Evolutionary conservation across 179 eudicot genomes (phyloP).

Genomic region (Vitellaria paradoxa): DNA sequence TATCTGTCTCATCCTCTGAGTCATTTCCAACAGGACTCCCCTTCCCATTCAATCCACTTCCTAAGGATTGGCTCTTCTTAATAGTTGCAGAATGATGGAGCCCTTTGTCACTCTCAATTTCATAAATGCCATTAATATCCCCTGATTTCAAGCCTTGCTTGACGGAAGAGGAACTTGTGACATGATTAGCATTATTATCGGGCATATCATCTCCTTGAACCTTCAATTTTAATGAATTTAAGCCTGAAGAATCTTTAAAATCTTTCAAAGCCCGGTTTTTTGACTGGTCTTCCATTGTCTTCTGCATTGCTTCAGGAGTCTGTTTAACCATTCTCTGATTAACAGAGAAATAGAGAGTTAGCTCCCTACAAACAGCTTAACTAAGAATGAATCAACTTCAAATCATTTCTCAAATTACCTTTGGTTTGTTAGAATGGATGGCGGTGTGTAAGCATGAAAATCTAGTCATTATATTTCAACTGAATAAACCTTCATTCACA

Average conservation of each 20-base stretch:
- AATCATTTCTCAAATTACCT: constrained; percentile 46
- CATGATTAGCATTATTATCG: constrained; percentile 20
- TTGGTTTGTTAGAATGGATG: constrained; percentile 50
- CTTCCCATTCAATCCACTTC: constrained; percentile 55
- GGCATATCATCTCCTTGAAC: constrained; percentile 25
- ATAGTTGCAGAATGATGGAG: constrained; percentile 26
- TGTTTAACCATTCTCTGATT: constrained; percentile 56
- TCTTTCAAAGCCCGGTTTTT: constrained; percentile 26
- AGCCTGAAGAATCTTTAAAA: constrained; percentile 12
- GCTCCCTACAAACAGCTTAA: not conserved
- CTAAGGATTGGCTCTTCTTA: constrained; percentile 68
- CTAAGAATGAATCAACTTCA: constrained; percentile 8
- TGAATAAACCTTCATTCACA: constrained; percentile 30
- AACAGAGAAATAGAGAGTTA: constrained; percentile 22
- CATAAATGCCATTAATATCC: constrained; percentile 37
- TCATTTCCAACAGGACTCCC: constrained; percentile 38
- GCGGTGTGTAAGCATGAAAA: constrained; percentile 74
- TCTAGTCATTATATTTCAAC: constrained; percentile 53
- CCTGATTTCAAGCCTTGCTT: constrained; percentile 50
- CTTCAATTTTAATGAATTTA: constrained; percentile 17
- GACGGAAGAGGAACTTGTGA: constrained; percentile 36
- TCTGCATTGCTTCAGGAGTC: constrained; percentile 63
- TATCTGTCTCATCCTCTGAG: constrained; percentile 44
- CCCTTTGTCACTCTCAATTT: constrained; percentile 33
- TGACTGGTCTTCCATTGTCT: constrained; percentile 53